phyloP scores from a whole-genome alignment of 108 stramenopile genomes.

The Ochromonas danica region DNA sequence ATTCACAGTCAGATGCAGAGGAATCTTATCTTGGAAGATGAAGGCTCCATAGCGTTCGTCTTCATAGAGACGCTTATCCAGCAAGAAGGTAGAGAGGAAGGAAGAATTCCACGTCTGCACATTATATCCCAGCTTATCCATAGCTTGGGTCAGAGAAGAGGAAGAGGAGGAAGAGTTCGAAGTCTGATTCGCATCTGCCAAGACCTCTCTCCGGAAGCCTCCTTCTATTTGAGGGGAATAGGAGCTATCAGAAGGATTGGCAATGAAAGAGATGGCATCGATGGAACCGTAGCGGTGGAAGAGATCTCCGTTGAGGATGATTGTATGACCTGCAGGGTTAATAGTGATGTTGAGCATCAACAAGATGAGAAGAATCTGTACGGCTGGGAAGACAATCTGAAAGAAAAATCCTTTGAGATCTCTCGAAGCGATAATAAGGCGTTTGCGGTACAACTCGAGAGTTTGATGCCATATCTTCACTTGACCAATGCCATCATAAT shows the following conservation, averaged over 20 bases:
- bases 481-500: not conserved
- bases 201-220: too few species aligned
- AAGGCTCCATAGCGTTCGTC: slow-evolving; percentile 10
- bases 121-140: too few species aligned
- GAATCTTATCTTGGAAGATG: not conserved
- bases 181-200: too few species aligned
- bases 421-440: not conserved
- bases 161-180: too few species aligned
- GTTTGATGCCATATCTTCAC: slow-evolving; percentile 2
- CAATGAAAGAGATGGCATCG: too few species aligned
- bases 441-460: slow-evolving; percentile 1
- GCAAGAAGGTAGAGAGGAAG: not conserved
- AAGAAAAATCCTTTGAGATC: slow-evolving; percentile 32
- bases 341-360: not conserved
- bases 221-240: too few species aligned
- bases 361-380: slow-evolving; percentile 8
- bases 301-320: slow-evolving; percentile 17
- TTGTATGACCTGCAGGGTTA: slow-evolving; percentile 3
- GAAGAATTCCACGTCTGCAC: too few species aligned
- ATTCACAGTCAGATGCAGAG: not conserved
- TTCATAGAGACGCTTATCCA: not conserved
- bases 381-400: slow-evolving; percentile 25
- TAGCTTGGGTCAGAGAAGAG: too few species aligned
- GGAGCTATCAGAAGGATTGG: too few species aligned
- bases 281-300: not conserved